These are phyloP conservation scores for Cinnamomum chago DNA, from an alignment of 164 flowering plant species.

Conservation along the genomic window DNA sequence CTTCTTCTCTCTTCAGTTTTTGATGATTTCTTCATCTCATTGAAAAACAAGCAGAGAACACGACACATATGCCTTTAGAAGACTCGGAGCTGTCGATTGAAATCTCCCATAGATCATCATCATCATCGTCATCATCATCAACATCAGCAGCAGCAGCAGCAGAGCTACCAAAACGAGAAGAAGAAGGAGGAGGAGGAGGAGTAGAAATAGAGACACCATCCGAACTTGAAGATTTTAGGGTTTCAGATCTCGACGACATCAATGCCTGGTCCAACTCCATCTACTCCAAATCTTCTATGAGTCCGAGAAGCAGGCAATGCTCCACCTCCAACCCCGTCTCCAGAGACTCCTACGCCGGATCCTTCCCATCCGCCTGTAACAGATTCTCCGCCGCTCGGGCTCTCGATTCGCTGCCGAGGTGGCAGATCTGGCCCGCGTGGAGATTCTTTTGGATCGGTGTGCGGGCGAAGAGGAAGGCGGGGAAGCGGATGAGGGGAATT, in stretches of 20 bases:
- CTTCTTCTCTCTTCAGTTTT: no score
- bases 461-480: constrained; percentile 28
- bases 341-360: constrained; percentile 4
- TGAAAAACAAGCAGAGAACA: no score
- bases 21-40: no score
- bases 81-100: no score
- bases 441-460: constrained; percentile 6
- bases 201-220: background rate
- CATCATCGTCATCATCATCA: no score
- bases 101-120: no score
- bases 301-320: constrained; percentile 29
- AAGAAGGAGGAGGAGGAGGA: background rate
- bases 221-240: constrained; percentile 8
- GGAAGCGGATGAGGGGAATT: constrained; percentile 30
- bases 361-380: constrained; percentile 10
- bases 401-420: background rate
- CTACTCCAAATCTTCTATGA: no score
- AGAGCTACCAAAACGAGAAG: background rate
- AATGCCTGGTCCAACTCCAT: constrained; percentile 1
- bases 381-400: constrained; percentile 6
- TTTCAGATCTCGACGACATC: constrained; percentile 16
- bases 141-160: background rate
- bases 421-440: background rate
- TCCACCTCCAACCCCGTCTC: constrained; percentile 1
- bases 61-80: no score